Evolutionary conservation across 106 monocot species (phyloP), one percentile per base, ranked within the genome.

Genomic region (Platanthera zijinensis): DNA sequence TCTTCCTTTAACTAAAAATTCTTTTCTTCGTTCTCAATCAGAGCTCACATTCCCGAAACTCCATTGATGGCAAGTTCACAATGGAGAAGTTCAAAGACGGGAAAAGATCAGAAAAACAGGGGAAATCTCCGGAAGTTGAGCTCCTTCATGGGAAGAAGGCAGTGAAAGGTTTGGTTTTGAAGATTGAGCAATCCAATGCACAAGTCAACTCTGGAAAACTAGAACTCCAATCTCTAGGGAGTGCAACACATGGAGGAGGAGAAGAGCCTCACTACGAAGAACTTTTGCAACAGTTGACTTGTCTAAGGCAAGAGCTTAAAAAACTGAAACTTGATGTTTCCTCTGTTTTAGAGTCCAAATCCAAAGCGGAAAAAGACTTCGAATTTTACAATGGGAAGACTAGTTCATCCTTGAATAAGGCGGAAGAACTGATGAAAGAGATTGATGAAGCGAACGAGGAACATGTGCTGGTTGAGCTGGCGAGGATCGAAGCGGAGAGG

Each of bases 381-480:
- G 75, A 84, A 73, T 71, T 73, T 15, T 78, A 83, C 0, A 57
- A 50, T 56, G 61, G 15, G 1, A 81, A 25, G 77, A 57, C 72
- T 7, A 74, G 52, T 21, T 83, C 76, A 1, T 49, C 39, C 59
- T 1, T 72, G 56, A 75, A 39, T n/a, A 78, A 71, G 17, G 80
- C 78, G 3, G 88, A 92, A 75, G 82, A 86, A 57, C 47, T 92
- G 19, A 79, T 73, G 52, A 86, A 76, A 52, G 78, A 86, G 78
- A 80, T 92, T 4, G 91, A 88, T 10, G 81, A 78, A 17, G 80
- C 82, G 3, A 84, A 97, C 54, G 91, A 91, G 72, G 97, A 97
- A 25, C 89, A 88, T 45, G 89, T 87, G 25, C 83, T 97, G 11
- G 93, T 97, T 48, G 94, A 93, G 82, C 84, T 97, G 5, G 97